Evolutionary conservation across 805 yeast genomes (phyloP).

Genomic region (Vanderwaltozyma verrucispora): DNA sequence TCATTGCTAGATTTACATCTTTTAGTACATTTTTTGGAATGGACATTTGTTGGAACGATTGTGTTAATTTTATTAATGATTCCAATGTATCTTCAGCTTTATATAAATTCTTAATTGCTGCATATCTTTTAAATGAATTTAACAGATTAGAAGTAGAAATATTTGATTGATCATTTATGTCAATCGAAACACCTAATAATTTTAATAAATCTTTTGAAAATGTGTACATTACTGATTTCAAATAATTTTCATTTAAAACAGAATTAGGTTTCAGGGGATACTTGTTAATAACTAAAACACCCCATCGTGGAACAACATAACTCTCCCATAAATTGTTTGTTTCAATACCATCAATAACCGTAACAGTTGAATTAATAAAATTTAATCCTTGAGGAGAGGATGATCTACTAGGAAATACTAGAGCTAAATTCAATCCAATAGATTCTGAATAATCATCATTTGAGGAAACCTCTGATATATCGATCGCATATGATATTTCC

Average conservation of each 20-base stretch:
- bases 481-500: conserved; percentile 67
- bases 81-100: conserved; percentile 61
- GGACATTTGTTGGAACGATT: conserved; percentile 67
- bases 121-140: conserved; percentile 54
- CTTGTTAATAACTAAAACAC: conserved; percentile 39
- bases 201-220: conserved; percentile 70
- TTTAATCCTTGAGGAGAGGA: conserved; percentile 35
- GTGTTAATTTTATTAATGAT: conserved; percentile 61
- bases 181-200: conserved; percentile 57
- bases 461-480: conserved; percentile 63
- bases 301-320: conserved; percentile 86
- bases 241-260: conserved; percentile 33
- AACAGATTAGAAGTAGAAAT: conserved; percentile 47
- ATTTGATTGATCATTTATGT: neutral
- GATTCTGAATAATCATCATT: conserved; percentile 50
- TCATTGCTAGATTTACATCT: conserved; percentile 46
- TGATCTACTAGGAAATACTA: conserved; percentile 28
- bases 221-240: conserved; percentile 50
- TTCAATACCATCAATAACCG: neutral
- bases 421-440: conserved; percentile 56
- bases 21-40: conserved; percentile 63
- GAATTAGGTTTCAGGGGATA: conserved; percentile 19
- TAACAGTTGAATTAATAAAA: conserved; percentile 6
- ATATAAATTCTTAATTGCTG: conserved; percentile 46
- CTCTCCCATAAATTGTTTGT: conserved; percentile 14